phyloP scores from a whole-genome alignment of 345 rosid species.

The Hibiscus trionum region DNA sequence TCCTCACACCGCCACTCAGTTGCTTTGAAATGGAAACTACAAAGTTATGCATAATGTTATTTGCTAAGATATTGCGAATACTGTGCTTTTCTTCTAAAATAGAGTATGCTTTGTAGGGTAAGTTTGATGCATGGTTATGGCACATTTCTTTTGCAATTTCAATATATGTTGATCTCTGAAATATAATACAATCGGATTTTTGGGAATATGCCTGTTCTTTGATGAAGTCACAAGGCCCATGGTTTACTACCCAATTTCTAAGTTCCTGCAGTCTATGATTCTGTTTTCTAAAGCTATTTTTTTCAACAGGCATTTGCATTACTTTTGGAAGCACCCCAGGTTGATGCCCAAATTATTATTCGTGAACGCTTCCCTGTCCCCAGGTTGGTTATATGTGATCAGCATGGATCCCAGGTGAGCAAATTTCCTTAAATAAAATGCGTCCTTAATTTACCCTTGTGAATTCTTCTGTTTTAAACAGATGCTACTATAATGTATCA shows the following conservation, averaged over 20 bases:
- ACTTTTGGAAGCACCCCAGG: slow-evolving; percentile 78
- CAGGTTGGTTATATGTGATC: slow-evolving; percentile 96
- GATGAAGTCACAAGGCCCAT: not conserved
- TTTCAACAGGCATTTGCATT: slow-evolving; percentile 70
- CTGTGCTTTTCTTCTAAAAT: not conserved
- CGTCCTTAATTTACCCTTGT: not conserved
- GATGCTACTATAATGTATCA: not conserved
- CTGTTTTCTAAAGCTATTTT: not conserved
- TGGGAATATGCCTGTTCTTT: not conserved
- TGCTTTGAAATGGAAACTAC: not conserved
- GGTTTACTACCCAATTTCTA: not conserved
- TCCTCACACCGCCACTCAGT: not conserved
- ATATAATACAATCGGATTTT: not conserved
- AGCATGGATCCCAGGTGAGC: slow-evolving; percentile 97
- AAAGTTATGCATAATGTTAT: not conserved
- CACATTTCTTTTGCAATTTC: not conserved
- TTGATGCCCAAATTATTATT: slow-evolving; percentile 63
- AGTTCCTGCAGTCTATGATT: not conserved
- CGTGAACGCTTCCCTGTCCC: slow-evolving; percentile 93
- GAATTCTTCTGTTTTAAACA: not conserved
- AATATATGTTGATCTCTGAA: not conserved
- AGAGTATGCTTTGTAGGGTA: not conserved
- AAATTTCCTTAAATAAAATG: not conserved
- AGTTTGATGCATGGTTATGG: not conserved
- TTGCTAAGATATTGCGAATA: not conserved